Evolutionary conservation across 371 early-diverging fungal genomes (phyloP).

Genomic region (Rhizomucor miehei): DNA sequence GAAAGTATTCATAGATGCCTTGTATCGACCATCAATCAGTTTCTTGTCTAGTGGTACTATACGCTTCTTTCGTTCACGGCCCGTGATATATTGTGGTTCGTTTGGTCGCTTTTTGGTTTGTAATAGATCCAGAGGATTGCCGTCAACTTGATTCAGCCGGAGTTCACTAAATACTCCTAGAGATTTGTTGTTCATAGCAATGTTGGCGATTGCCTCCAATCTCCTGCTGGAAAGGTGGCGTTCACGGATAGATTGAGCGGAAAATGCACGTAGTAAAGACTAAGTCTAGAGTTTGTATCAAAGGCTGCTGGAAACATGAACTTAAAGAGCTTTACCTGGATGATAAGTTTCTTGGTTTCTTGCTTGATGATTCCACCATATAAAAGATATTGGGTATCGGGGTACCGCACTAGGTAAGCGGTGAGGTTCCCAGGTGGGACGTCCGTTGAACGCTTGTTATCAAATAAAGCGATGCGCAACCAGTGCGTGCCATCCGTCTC

Average conservation of each 20-base stretch:
- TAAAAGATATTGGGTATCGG: slow-evolving; percentile 42
- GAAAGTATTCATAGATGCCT: slow-evolving; percentile 10
- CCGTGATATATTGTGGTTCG: slow-evolving; percentile 9
- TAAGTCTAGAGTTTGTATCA: slow-evolving; percentile 6
- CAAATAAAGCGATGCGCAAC: slow-evolving; percentile 46
- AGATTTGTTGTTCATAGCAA: slow-evolving; percentile 35
- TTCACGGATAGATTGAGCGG: slow-evolving; percentile 29
- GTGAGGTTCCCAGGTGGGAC: slow-evolving; percentile 23
- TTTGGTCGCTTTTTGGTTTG: slow-evolving; percentile 1
- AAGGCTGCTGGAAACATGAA: neutral
- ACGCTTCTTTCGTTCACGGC: slow-evolving; percentile 23
- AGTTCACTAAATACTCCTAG: slow-evolving; percentile 41
- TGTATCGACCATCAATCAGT: slow-evolving; percentile 12
- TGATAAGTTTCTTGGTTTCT: slow-evolving; percentile 32
- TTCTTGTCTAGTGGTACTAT: slow-evolving; percentile 27
- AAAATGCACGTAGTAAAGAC: slow-evolving; percentile 38
- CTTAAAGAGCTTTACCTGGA: slow-evolving; percentile 27
- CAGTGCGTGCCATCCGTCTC: slow-evolving; percentile 31
- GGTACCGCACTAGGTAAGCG: slow-evolving; percentile 44
- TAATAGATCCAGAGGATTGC: slow-evolving; percentile 44
- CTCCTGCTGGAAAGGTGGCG: slow-evolving; percentile 28
- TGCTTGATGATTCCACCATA: slow-evolving; percentile 18
- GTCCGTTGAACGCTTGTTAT: slow-evolving; percentile 23
- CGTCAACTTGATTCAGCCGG: slow-evolving; percentile 42
- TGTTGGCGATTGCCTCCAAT: slow-evolving; percentile 25